phyloP scores from a whole-genome alignment of 768 basidiomycete genomes.

The Gautieria morchelliformis region DNA sequence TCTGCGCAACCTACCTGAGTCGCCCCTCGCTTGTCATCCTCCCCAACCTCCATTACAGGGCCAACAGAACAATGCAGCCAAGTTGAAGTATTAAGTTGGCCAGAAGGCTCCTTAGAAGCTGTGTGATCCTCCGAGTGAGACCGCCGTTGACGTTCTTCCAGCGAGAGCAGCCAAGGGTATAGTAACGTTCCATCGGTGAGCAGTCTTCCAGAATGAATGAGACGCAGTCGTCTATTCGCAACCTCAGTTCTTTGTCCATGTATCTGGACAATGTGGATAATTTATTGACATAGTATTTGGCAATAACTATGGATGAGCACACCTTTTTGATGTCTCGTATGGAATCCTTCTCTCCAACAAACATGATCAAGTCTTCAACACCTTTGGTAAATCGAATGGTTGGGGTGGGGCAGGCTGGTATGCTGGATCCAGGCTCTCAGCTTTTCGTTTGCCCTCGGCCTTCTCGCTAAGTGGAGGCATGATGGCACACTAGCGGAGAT shows the following conservation, averaged over 20 bases:
- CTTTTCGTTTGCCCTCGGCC: constrained; percentile 76
- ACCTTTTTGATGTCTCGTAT: constrained; percentile 78
- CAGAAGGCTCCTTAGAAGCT: constrained; percentile 13
- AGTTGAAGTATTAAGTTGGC: constrained; percentile 25
- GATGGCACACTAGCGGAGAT: constrained; percentile 1
- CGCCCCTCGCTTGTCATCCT: constrained; percentile 42
- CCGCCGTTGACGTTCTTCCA: constrained; percentile 52
- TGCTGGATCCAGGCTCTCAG: constrained; percentile 30
- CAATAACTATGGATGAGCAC: constrained; percentile 12
- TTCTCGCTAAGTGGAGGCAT: constrained; percentile 62
- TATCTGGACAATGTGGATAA: constrained; percentile 39
- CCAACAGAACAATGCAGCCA: constrained; percentile 96
- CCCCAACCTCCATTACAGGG: constrained; percentile 48
- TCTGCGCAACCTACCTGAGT: constrained; percentile 38
- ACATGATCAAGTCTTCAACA: constrained; percentile 56
- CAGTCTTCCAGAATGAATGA: constrained; percentile 85
- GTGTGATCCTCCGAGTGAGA: constrained; percentile 12
- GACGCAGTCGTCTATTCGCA: constrained; percentile 56
- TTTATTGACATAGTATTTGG: neutral
- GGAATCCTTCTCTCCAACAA: constrained; percentile 52
- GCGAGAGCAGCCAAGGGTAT: constrained; percentile 48
- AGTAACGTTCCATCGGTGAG: constrained; percentile 75
- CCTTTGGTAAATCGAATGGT: constrained; percentile 89
- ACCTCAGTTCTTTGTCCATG: constrained; percentile 55
- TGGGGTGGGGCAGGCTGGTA: constrained; percentile 13